Conservation (phyloP, 208 protist species). For the Crithidia mellificae region DNA sequence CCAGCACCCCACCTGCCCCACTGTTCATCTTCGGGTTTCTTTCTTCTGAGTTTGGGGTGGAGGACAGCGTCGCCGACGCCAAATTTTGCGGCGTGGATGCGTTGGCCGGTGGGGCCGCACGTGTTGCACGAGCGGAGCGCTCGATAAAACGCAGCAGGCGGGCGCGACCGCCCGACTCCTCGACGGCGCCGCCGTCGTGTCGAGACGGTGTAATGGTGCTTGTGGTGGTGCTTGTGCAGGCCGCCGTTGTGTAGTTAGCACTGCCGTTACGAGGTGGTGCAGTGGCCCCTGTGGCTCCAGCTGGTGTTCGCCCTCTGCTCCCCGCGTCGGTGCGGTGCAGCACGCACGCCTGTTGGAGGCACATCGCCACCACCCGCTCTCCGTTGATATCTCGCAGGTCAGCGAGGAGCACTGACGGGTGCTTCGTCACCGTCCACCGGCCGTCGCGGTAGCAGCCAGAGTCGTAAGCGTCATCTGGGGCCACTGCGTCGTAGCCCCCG, state of each 20-base stretch:
- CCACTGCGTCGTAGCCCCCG: neutral
- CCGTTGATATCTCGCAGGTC: neutral
- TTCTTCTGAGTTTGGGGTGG: too few relatives aligned
- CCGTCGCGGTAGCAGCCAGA: too few relatives aligned
- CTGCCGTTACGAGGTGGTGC: too few relatives aligned
- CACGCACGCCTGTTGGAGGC: slow-evolving; percentile 19
- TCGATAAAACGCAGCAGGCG: slow-evolving; percentile 14
- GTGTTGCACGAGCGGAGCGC: too few relatives aligned
- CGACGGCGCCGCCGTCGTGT: neutral
- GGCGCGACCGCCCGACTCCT: neutral
- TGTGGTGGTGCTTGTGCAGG: neutral
- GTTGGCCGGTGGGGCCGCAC: too few relatives aligned
- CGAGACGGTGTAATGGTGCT: neutral
- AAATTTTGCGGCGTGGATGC: too few relatives aligned
- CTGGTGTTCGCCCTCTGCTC: neutral
- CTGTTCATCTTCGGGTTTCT: too few relatives aligned
- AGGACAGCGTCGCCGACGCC: too few relatives aligned
- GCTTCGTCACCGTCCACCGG: neutral
- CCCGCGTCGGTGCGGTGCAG: neutral
- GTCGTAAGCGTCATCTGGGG: neutral
- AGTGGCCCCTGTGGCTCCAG: neutral
- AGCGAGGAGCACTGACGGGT: slow-evolving; percentile 15
- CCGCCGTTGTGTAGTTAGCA: neutral
- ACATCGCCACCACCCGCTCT: slow-evolving; percentile 4
- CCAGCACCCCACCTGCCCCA: slow-evolving; percentile 3